Evolutionary conservation across 768 basidiomycete genomes (phyloP), one percentile per base, ranked within the genome.

Genomic region (Amanita brunnescens): DNA sequence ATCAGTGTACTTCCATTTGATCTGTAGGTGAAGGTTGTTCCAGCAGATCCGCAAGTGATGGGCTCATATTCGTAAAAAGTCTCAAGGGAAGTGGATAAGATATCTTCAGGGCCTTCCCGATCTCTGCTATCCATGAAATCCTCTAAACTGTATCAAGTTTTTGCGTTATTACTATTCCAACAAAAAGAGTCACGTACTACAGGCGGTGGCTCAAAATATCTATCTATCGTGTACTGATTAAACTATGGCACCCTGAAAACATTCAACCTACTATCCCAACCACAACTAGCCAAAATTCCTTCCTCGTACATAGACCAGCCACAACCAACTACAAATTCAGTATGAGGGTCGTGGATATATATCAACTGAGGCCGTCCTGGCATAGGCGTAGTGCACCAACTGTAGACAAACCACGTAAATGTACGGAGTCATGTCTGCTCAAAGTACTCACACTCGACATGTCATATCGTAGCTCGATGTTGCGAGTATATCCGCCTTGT

Each of bases 261-360:
- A 67, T 85, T 80, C 48, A 95, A 67, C 67, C 81, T 79, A 59
- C 86, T 80, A 57, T 97, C 95, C 95, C 95, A 97, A 45, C 87
- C 82, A 65, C 91, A 94, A 53, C 85, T 94, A 35, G 89, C 92
- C 42, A 98, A 61, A 14, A 92, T 62, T 1, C 90, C 89, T 60
- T 90, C 83, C 43, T 96, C 91, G 56, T 83, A 93, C 59, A 96
- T 65, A n/a, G 90, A 91, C 93, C 94, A 96, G 42, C 79, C 77
- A 60, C 88, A 85, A 0, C 91, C 94, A 37, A 88, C 87, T 20
- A 95, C 91, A 66, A 98, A 97, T 68, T 98, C 95, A 1, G 89
- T 94, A 62, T 98, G 95, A 5, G 82, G 72, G 61, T 91, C 85
- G 62, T 96, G 86, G 30, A 92, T 84, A 54, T 83, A 65, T 53